Evolutionary conservation across 371 early-diverging fungal genomes (phyloP).

Genomic region (Parasitella parasitica): DNA sequence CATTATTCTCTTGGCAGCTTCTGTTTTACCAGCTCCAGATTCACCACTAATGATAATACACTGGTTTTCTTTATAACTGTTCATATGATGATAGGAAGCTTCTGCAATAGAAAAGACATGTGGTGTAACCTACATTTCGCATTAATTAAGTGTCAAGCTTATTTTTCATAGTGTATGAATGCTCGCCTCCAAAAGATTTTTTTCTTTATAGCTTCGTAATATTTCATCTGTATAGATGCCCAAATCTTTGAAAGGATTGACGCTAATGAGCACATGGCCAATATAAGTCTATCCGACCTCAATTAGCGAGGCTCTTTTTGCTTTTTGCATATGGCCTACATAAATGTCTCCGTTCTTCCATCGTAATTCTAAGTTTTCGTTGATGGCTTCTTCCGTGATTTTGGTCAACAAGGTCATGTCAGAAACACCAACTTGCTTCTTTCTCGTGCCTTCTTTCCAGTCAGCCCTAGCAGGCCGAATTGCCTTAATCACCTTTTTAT

Average conservation of each 20-base stretch:
- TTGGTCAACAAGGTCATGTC: conserved; percentile 89
- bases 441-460: conserved; percentile 79
- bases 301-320: background rate
- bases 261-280: conserved; percentile 86
- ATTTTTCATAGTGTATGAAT: background rate
- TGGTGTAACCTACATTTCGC: conserved; percentile 63
- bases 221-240: conserved; percentile 80
- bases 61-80: conserved; percentile 96
- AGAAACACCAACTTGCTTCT: conserved; percentile 83
- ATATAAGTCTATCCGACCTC: conserved; percentile 70
- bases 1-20: conserved; percentile 92
- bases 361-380: conserved; percentile 81
- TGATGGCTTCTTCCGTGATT: conserved; percentile 84
- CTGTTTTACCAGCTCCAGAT: conserved; percentile 93
- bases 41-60: conserved; percentile 97
- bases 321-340: conserved; percentile 40
- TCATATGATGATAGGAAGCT: conserved; percentile 88
- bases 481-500: conserved; percentile 46
- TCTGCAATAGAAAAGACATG: conserved; percentile 91
- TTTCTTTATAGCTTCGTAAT: conserved; percentile 75
- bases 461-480: conserved; percentile 70
- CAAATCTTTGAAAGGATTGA: conserved; percentile 84
- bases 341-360: conserved; percentile 85
- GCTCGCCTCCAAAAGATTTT: conserved; percentile 82
- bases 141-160: background rate